A percentile compares a stretch with the other conserved stretches of the same genome.
phyloP scores from a whole-genome alignment of 441 rosid genomes.

The Erysimum cheiri region DNA sequence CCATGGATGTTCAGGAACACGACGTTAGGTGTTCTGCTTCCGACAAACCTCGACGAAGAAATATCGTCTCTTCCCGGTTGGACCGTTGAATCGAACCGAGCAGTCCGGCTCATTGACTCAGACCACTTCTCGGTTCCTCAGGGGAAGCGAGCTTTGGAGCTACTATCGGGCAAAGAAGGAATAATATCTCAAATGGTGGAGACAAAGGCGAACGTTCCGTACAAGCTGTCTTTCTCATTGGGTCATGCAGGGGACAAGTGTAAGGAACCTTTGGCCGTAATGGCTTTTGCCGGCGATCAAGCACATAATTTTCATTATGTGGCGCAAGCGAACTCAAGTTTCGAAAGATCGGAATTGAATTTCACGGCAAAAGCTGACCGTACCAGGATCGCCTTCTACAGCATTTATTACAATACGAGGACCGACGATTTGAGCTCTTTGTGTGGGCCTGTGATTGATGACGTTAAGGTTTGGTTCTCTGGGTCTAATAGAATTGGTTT shows the following conservation, averaged over 20 bases:
- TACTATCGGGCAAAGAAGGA: constrained; percentile 94
- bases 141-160: constrained; percentile 85
- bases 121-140: constrained; percentile 78
- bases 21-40: constrained; percentile 80
- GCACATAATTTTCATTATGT: constrained; percentile 80
- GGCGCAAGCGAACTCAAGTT: constrained; percentile 69
- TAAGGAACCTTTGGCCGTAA: constrained; percentile 84
- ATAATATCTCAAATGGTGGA: constrained; percentile 91
- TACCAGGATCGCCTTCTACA: constrained; percentile 82
- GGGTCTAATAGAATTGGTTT: constrained; percentile 45
- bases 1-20: constrained; percentile 91
- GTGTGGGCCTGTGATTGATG: constrained; percentile 93
- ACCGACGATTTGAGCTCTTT: constrained; percentile 87
- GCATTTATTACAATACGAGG: constrained; percentile 92
- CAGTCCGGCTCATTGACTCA: constrained; percentile 90
- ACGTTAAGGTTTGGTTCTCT: constrained; percentile 78
- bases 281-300: constrained; percentile 95
- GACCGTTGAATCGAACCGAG: constrained; percentile 89
- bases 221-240: constrained; percentile 62
- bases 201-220: constrained; percentile 59
- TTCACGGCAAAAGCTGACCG: constrained; percentile 93
- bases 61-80: constrained; percentile 87
- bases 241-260: constrained; percentile 91
- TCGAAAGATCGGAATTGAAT: constrained; percentile 60
- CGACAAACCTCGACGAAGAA: constrained; percentile 87